These are phyloP conservation scores for Globisporangium camurandrum DNA, from an alignment of 352 stramenopile genomes.

Conservation along the genomic window DNA sequence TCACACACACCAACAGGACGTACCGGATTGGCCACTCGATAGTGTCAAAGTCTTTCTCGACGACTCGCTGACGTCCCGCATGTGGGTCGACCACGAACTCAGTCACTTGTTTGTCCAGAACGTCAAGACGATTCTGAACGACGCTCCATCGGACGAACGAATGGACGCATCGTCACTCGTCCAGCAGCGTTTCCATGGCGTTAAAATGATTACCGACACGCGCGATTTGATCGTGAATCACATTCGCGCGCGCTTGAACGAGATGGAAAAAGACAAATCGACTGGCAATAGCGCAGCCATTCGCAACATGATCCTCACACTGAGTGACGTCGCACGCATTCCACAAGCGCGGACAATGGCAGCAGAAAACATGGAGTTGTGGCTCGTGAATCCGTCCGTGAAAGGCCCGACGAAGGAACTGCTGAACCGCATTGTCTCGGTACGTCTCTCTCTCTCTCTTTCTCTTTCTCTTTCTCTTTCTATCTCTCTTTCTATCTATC, in stretches of 20 bases:
- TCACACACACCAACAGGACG: slow-evolving; percentile 22
- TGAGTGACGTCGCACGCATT: slow-evolving; percentile 58
- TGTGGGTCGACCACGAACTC: slow-evolving; percentile 83
- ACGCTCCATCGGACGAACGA: slow-evolving; percentile 8
- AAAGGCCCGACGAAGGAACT: slow-evolving; percentile 67
- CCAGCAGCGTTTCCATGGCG: slow-evolving; percentile 33
- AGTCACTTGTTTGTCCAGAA: slow-evolving; percentile 72
- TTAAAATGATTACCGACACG: slow-evolving; percentile 36
- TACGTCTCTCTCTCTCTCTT: slow-evolving; percentile 5
- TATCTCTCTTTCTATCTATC: neutral
- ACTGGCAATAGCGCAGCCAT: slow-evolving; percentile 42
- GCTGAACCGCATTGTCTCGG: slow-evolving; percentile 56
- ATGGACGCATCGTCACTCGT: slow-evolving; percentile 19
- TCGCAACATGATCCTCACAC: slow-evolving; percentile 68
- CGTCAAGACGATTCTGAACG: slow-evolving; percentile 60
- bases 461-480: neutral
- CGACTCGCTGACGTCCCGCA: slow-evolving; percentile 68
- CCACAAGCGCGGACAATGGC: slow-evolving; percentile 52
- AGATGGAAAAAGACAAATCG: slow-evolving; percentile 62
- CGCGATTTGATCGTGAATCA: slow-evolving; percentile 63
- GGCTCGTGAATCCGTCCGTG: slow-evolving; percentile 73
- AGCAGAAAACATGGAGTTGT: slow-evolving; percentile 71
- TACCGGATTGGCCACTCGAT: slow-evolving; percentile 59
- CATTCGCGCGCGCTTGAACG: slow-evolving; percentile 45
- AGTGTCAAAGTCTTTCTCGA: slow-evolving; percentile 85